These are phyloP conservation scores for Exophiala aquamarina DNA, from an alignment of 2,329 filamentous ascomycete genomes.

Conservation along the genomic window DNA sequence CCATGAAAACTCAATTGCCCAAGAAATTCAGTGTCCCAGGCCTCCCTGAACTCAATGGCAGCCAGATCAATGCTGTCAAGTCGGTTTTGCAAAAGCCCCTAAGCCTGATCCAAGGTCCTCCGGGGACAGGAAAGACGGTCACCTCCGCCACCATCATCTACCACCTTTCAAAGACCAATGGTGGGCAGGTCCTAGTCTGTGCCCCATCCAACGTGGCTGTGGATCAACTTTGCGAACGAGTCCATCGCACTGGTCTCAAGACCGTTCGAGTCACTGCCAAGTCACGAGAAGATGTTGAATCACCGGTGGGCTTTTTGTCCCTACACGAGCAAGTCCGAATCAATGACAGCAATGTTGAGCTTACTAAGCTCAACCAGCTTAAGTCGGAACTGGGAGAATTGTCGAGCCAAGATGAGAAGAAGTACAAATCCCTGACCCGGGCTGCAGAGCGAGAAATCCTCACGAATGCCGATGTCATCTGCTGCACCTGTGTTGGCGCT, in stretches of 20 bases:
- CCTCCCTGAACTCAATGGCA: constrained; percentile 89
- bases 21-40: constrained; percentile 96
- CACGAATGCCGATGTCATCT: constrained; percentile 94
- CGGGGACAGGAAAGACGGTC: constrained; percentile 96
- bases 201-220: constrained; percentile 98
- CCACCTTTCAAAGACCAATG: constrained; percentile 92
- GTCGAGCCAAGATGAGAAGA: constrained; percentile 96
- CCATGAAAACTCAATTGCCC: constrained; percentile 92
- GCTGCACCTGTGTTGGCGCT: constrained; percentile 96
- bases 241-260: constrained; percentile 91
- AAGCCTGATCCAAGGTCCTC: constrained; percentile 93
- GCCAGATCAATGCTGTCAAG: constrained; percentile 95
- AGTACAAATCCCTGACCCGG: constrained; percentile 92
- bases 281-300: constrained; percentile 97
- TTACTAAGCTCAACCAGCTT: constrained; percentile 87
- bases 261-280: constrained; percentile 98
- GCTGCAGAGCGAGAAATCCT: constrained; percentile 93
- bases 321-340: constrained; percentile 96
- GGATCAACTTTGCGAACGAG: constrained; percentile 95
- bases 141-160: constrained; percentile 99
- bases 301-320: constrained; percentile 92
- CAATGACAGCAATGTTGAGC: constrained; percentile 92
- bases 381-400: constrained; percentile 90
- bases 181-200: constrained; percentile 91
- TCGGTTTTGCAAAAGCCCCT: constrained; percentile 90